Base-by-base conservation (phyloP, 257 asterid genomes). In the Solanum dulcamara region DNA sequence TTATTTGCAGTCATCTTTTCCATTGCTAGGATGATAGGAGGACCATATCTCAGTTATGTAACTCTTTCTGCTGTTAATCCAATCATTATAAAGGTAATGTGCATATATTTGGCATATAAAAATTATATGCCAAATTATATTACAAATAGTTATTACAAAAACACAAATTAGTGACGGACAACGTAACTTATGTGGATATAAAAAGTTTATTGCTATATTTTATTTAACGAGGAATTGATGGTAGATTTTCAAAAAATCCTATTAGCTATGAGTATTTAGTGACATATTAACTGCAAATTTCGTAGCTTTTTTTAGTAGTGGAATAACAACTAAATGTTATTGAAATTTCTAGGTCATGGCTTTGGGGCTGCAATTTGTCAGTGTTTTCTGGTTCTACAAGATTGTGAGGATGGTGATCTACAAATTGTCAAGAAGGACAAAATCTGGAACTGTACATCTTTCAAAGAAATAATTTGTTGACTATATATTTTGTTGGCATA, bases 381-480 rank as follows among this genome's bases (percentile, higher is more conserved):
- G 99, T 87, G 95, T 84, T 30, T 96, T 90, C 88, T 96, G 99
- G 99, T 92, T 96, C 92, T 94, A 92, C 91, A 94, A 92, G 93
- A 96, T 96, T 86, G 92, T 84, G 18, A 92, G 94, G 84, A 96
- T 94, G 99, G 90, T 95, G 67, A 72, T 85, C 71, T 90, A 88
- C 91, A 96, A 96, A 87, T 79, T 94, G 33, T 84, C 89, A 12
- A 93, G 84, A 81, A 91, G 91, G 89, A 77, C 89, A 22, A 80
- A 91, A 44, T 80, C 94, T 81, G 66, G 22, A 77, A 90, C 70
- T 83, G 83, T 84, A 60, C 8, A 10, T 51, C 51, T 67, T 35
- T 88, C 92, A 88, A 57, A 64, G 60, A 38, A 37, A 14, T 71
- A 71, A 20, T 37, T 72, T 72, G 53, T 32, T 38, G 22, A 72